A percentile compares a stretch with the other conserved stretches of the same genome.
These are phyloP conservation scores for Neostapfia colusana DNA, from an alignment of 176 grass and related monocot genomes.

Conservation along the genomic window DNA sequence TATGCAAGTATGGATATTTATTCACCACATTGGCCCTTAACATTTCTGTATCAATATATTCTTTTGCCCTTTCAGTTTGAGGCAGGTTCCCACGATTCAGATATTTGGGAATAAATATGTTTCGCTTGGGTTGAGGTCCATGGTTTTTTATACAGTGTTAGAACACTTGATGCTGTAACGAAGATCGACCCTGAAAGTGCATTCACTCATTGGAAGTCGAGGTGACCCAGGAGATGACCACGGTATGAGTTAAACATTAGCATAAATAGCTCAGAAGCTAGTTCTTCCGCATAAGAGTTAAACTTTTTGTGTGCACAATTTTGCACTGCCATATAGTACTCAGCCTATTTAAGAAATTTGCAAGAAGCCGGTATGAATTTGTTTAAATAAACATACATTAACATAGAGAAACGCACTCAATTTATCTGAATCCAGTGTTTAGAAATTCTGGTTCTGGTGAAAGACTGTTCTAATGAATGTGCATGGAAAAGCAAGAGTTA, in stretches of 20 bases:
- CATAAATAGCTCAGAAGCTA: conserved; percentile 20
- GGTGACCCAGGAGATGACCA: conserved; percentile 44
- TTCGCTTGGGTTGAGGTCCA: background rate
- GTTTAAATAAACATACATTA: background rate
- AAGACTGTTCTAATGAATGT: background rate
- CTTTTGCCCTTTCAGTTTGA: background rate
- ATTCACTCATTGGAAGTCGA: conserved; percentile 49
- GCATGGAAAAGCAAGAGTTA: background rate
- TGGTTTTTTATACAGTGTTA: background rate
- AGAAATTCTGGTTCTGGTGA: background rate
- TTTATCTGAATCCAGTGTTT: background rate
- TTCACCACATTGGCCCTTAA: conserved; percentile 11
- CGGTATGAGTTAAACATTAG: conserved; percentile 41
- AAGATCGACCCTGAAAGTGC: conserved; percentile 42
- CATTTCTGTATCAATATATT: conserved; percentile 12
- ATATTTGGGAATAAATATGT: background rate
- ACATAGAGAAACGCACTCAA: background rate
- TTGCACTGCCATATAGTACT: background rate
- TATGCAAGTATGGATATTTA: background rate
- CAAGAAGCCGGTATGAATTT: background rate
- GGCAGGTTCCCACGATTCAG: background rate
- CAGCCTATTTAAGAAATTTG: background rate
- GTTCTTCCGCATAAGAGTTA: background rate
- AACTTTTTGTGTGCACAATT: background rate
- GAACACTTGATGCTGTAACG: conserved; percentile 52